Conservation (phyloP, 2,329 filamentous ascomycete genomes). For the Arthrobotrys pseudoclavata region DNA sequence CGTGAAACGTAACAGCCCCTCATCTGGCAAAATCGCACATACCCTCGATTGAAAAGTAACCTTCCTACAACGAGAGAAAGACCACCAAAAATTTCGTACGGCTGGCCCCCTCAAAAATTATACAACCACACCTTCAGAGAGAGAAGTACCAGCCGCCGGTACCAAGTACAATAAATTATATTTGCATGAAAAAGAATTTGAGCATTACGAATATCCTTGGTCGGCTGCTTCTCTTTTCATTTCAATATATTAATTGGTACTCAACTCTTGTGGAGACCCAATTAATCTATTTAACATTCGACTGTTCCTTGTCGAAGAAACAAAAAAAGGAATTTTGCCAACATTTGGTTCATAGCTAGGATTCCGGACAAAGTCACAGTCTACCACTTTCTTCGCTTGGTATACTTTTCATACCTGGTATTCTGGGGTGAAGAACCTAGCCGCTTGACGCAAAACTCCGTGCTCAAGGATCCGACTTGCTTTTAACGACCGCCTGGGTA, state of each 20-base stretch:
- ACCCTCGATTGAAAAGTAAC: conserved; percentile 11
- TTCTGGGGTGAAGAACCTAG: background rate
- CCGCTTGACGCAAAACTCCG: conserved; percentile 31
- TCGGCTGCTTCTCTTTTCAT: conserved; percentile 33
- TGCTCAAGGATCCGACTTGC: conserved; percentile 15
- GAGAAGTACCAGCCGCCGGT: conserved; percentile 21
- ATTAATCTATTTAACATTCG: conserved; percentile 59
- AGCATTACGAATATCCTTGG: conserved; percentile 31
- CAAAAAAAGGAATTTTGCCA: conserved; percentile 13
- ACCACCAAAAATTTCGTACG: conserved; percentile 11
- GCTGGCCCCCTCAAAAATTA: conserved; percentile 11
- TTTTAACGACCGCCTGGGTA: conserved; percentile 21
- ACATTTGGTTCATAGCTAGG: conserved; percentile 22
- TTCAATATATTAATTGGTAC: conserved; percentile 50
- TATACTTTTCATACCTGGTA: conserved; percentile 25
- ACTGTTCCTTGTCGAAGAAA: conserved; percentile 36
- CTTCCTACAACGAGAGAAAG: conserved; percentile 2
- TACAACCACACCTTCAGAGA: conserved; percentile 35
- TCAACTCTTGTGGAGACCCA: conserved; percentile 24
- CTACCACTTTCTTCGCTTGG: conserved; percentile 15
- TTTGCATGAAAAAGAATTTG: conserved; percentile 20
- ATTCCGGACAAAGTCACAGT: conserved; percentile 36
- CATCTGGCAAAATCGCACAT: conserved; percentile 38
- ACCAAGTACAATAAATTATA: conserved; percentile 22
- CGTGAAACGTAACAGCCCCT: conserved; percentile 59